Evolutionary conservation across 1,284 basidiomycete genomes (phyloP), one percentile per base, ranked within the genome.

Genomic region (Singerocomus inundabilis): DNA sequence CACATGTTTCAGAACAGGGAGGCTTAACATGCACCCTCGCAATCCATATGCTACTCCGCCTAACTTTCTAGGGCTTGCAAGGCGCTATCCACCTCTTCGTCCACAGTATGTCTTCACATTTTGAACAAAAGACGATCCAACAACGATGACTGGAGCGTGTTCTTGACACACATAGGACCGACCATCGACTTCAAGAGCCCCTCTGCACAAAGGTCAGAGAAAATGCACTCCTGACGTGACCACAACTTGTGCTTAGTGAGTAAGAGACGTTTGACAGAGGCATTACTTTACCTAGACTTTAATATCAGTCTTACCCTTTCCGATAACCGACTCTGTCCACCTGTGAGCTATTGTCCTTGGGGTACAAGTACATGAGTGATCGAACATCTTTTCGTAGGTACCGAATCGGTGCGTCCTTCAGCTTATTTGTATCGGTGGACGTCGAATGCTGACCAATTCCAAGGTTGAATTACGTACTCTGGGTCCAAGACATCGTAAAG

Each of bases 251-350:
- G 26, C 54, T 60, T 28, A 64, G 51, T 48, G 28, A 52, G 15
- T 47, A 35, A 30, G 52, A 91, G 92, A 59, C 75, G 79, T 26
- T 72, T 96, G 52, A 94, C 92, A 1, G 74, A 84, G 53, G 88
- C 89, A 0, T 72, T 96, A 15, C 75, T 95, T 18, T 70, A 78
- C 53, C 77, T 83, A 16, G 91, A 95, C 67, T 95, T 93, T 61
- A 67, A 72, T 0, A 64, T 96, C 35, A 69, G 73, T 18, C 56
- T 95, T 0, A 61, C 72, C 5, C 66, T 96, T 8, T 84, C 89
- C 1, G 66, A 75, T 1, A 80, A 91, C 66, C 72, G 93, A 45
- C 70, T 97, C 4, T 96, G 93, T 69, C 93, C 93, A 18, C 88
- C 93, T 0, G 92, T 95, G 59, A 57, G 81, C 24, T 5, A 36